Evolutionary conservation across 2,329 filamentous ascomycete species (phyloP).

Genomic region (Neofusicoccum cordaticola): DNA sequence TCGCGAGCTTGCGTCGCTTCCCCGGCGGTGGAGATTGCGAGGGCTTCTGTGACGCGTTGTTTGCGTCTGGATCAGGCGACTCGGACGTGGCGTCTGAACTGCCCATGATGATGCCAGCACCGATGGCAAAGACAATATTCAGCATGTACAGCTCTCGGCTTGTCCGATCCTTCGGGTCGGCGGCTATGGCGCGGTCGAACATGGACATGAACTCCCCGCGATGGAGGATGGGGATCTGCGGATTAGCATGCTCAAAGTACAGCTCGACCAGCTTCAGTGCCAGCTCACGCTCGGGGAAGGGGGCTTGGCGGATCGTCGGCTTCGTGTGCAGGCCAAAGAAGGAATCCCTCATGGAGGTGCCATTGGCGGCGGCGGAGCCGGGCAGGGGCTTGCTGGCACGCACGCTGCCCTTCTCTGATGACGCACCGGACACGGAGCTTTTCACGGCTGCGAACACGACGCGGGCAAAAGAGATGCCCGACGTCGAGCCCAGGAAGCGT

Average conservation of each 20-base stretch:
- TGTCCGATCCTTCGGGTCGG: slow-evolving; percentile 64
- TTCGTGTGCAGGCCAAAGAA: slow-evolving; percentile 96
- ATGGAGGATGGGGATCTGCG: slow-evolving; percentile 90
- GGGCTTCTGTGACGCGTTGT: slow-evolving; percentile 23
- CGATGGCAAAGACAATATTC: slow-evolving; percentile 97
- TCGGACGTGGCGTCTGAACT: slow-evolving; percentile 36
- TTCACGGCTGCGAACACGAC: slow-evolving; percentile 95
- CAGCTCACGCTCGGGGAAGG: slow-evolving; percentile 76
- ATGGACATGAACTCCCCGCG: slow-evolving; percentile 84
- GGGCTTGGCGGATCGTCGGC: slow-evolving; percentile 78
- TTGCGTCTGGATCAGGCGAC: slow-evolving; percentile 20
- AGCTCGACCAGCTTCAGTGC: slow-evolving; percentile 71
- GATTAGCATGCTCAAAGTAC: slow-evolving; percentile 95
- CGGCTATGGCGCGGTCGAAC: slow-evolving; percentile 76
- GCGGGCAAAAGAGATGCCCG: slow-evolving; percentile 88
- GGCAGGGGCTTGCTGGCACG: slow-evolving; percentile 57
- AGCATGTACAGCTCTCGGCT: slow-evolving; percentile 86
- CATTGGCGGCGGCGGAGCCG: slow-evolving; percentile 50
- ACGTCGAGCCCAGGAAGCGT: slow-evolving; percentile 77
- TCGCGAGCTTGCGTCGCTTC: slow-evolving; percentile 41
- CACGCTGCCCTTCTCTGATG: slow-evolving; percentile 63
- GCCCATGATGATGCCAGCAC: slow-evolving; percentile 84
- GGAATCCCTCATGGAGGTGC: slow-evolving; percentile 86
- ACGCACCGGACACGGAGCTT: slow-evolving; percentile 57
- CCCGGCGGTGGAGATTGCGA: slow-evolving; percentile 31